Evolutionary conservation across 768 basidiomycete species (phyloP).

Genomic region (Lyophyllum decastes): DNA sequence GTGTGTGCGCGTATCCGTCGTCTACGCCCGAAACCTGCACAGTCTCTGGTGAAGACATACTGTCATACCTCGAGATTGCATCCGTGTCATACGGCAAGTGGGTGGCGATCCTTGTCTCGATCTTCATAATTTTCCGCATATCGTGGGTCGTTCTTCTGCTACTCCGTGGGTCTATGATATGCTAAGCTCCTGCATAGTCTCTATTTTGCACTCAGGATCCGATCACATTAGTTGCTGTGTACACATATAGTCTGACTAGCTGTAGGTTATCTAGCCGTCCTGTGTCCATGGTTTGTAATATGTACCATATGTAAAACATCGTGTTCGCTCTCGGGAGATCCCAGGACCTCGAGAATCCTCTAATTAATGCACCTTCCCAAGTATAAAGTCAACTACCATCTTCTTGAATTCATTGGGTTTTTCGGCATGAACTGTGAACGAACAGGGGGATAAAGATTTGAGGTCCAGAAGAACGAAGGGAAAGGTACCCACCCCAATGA

Average conservation of each 20-base stretch:
- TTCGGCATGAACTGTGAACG: conserved; percentile 68
- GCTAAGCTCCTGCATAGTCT: conserved; percentile 3
- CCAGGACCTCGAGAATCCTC: too few species aligned
- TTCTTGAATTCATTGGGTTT: conserved; percentile 58
- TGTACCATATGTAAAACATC: background rate
- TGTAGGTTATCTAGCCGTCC: background rate
- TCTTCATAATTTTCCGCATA: conserved; percentile 46
- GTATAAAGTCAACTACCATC: conserved; percentile 22
- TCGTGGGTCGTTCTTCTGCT: conserved; percentile 27
- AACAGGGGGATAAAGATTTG: background rate
- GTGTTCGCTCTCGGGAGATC: background rate
- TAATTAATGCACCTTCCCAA: background rate
- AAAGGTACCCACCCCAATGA: conserved; percentile 70
- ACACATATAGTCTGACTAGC: background rate
- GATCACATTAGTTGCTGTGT: conserved; percentile 5
- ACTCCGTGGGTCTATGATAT: background rate
- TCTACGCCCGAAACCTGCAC: conserved; percentile 45
- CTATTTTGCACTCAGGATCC: conserved; percentile 13
- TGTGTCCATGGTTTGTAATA: background rate
- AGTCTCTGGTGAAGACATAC: conserved; percentile 50
- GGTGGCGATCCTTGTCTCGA: conserved; percentile 45
- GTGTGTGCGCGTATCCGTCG: conserved; percentile 52
- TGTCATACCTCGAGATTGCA: conserved; percentile 46
- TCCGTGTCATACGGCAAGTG: conserved; percentile 45
- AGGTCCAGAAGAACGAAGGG: background rate